Evolutionary conservation across 495 filamentous ascomycete species (phyloP), one percentile per base, ranked within the genome.

Genomic region (Monascus purpureus): DNA sequence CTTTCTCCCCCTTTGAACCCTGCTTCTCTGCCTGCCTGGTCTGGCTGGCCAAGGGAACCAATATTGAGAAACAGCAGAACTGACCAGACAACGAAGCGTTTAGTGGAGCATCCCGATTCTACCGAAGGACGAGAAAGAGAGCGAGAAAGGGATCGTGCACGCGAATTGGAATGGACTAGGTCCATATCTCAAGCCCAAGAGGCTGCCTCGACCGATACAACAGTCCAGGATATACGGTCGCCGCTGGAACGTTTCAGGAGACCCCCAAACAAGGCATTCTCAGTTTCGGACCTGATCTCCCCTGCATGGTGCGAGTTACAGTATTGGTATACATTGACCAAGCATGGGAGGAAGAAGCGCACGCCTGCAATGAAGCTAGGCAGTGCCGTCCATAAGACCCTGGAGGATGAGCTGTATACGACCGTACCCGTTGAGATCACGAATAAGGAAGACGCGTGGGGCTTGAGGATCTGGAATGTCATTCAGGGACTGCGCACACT

Each of bases 281-380:
- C 81, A 1, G 90, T 97, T 3, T 82, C 84, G 2, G 90, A 97
- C 52, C 49, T 97, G 25, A 70, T 88, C 1, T 78, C 80, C 9
- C 85, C 85, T 2, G 73, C 86, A 6, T 97, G 90, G 90, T 97
- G 90, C 50, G 92, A 97, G 52, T 55, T 95, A 27, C 90, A 97
- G 50, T 88, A 93, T 42, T 81, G 73, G 66, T 96, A 85, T 59
- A 77, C 72, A 1, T 67, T 97, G 18, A 80, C 74, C 2, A 74
- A 70, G 26, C 69, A 78, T 45, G 92, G 92, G 12, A 68, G 65
- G 42, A 86, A 77, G 53, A 73, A 62, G 31, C 52, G 60, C 2
- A 96, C 92, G 0, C 50, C 69, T 7, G 83, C 81, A 1, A 97
- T 97, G 90, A 79, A 75, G 45, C 61, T 62, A 30, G 90, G 90